These are phyloP conservation scores for Musa beccarii DNA, from an alignment of 176 grass and related monocot genomes.

Conservation along the genomic window DNA sequence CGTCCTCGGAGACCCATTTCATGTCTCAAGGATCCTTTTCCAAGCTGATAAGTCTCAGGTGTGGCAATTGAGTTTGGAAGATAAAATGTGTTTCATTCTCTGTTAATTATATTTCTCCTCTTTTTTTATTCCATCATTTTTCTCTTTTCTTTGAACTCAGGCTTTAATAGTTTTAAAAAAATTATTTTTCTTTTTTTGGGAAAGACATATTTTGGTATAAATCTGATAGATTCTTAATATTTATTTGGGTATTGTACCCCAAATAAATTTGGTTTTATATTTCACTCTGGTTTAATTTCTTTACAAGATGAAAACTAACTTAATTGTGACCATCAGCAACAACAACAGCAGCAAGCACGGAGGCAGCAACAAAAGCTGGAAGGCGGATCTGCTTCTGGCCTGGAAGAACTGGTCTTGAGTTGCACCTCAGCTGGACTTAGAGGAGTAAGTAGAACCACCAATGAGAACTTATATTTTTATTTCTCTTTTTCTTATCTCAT, in stretches of 20 bases:
- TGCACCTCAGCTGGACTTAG: constrained; percentile 51
- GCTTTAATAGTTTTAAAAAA: too few species aligned
- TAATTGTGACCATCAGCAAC: too few species aligned
- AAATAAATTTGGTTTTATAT: too few species aligned
- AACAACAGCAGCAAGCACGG: neutral
- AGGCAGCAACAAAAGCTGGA: constrained; percentile 48
- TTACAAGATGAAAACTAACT: too few species aligned
- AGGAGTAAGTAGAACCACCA: constrained; percentile 30
- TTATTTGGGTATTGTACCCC: too few species aligned
- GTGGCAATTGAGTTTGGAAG: neutral
- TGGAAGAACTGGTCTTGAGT: constrained; percentile 72
- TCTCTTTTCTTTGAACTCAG: too few species aligned
- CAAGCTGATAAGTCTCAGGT: constrained; percentile 82
- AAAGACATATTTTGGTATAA: too few species aligned
- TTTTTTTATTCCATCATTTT: too few species aligned
- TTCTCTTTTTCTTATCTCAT: constrained; percentile 9
- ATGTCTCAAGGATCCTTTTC: constrained; percentile 34
- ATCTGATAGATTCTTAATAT: too few species aligned
- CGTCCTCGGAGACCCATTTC: constrained; percentile 37
- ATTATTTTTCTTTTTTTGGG: too few species aligned
- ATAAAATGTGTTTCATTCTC: neutral
- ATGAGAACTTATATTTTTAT: neutral
- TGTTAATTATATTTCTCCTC: too few species aligned
- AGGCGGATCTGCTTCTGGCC: constrained; percentile 35
- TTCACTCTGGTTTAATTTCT: too few species aligned